These are phyloP conservation scores for Gymnopus androsaceus DNA, from an alignment of 1,284 basidiomycete species.

Conservation along the genomic window DNA sequence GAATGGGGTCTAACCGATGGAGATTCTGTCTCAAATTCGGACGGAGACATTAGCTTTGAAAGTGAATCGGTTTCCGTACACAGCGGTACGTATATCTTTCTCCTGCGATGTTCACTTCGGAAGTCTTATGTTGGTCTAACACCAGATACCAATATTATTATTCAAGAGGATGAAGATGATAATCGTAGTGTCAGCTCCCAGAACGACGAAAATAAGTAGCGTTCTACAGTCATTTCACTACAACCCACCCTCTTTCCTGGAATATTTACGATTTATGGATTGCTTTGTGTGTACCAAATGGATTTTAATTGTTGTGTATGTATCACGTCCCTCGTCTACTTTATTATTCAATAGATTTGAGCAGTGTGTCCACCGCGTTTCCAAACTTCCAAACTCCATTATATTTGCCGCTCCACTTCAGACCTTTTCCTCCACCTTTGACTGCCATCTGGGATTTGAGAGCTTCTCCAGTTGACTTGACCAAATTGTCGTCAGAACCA, in stretches of 20 bases:
- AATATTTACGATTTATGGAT: background rate
- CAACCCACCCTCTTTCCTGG: background rate
- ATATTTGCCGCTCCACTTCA: slow-evolving; percentile 70
- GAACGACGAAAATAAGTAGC: background rate
- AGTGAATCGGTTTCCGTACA: slow-evolving; percentile 4
- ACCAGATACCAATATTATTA: background rate
- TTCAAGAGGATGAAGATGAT: background rate
- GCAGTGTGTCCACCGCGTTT: no score
- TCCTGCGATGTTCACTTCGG: background rate
- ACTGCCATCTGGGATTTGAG: slow-evolving; percentile 58
- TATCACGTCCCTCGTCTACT: no score
- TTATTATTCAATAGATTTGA: no score
- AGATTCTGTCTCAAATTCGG: slow-evolving; percentile 24
- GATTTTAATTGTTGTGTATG: no score
- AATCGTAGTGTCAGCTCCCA: background rate
- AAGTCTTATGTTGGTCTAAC: background rate
- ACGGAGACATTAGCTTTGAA: slow-evolving; percentile 10
- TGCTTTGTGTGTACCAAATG: no score
- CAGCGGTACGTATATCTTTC: slow-evolving; percentile 1
- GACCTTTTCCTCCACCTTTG: slow-evolving; percentile 68
- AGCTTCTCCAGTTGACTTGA: slow-evolving; percentile 60
- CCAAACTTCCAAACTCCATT: slow-evolving; percentile 52
- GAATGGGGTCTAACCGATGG: slow-evolving; percentile 33
- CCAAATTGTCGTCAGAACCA: slow-evolving; percentile 58
- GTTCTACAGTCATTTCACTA: no score